phyloP scores from a whole-genome alignment of 139 green algal species.

The Nannochloris sp. region DNA sequence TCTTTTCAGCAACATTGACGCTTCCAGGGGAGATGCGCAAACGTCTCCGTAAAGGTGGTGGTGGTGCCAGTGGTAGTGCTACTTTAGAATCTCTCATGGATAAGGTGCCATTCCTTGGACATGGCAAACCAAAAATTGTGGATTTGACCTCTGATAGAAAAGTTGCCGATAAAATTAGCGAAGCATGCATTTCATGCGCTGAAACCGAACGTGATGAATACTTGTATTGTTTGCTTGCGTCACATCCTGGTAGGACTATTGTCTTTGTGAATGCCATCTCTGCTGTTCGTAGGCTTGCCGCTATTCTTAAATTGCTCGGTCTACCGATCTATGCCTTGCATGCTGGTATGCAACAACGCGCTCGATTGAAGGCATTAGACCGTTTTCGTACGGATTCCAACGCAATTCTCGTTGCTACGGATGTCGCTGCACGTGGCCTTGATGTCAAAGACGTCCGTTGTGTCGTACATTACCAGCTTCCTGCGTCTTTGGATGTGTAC shows the following conservation, averaged over 20 bases:
- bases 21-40: conserved; percentile 69
- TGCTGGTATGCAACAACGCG: conserved; percentile 85
- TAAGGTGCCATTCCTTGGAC: conserved; percentile 43
- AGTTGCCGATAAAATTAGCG: conserved; percentile 48
- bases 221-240: conserved; percentile 83
- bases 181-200: conserved; percentile 45
- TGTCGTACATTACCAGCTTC: conserved; percentile 94
- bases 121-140: conserved; percentile 53
- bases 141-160: conserved; percentile 62
- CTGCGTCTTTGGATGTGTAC: conserved; percentile 83
- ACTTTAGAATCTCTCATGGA: conserved; percentile 79
- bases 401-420: conserved; percentile 85
- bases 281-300: conserved; percentile 60
- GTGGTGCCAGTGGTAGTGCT: conserved; percentile 50
- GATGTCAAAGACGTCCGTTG: conserved; percentile 73
- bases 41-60: conserved; percentile 53
- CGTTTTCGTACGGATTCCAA: conserved; percentile 67
- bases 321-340: conserved; percentile 54
- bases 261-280: conserved; percentile 93
- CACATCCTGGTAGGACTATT: conserved; percentile 74
- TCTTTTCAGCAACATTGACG: conserved; percentile 95
- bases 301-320: conserved; percentile 76
- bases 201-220: conserved; percentile 67
- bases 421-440: conserved; percentile 92
- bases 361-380: conserved; percentile 90